Conservation (phyloP, 768 basidiomycete species). For the Epithele typhae region DNA sequence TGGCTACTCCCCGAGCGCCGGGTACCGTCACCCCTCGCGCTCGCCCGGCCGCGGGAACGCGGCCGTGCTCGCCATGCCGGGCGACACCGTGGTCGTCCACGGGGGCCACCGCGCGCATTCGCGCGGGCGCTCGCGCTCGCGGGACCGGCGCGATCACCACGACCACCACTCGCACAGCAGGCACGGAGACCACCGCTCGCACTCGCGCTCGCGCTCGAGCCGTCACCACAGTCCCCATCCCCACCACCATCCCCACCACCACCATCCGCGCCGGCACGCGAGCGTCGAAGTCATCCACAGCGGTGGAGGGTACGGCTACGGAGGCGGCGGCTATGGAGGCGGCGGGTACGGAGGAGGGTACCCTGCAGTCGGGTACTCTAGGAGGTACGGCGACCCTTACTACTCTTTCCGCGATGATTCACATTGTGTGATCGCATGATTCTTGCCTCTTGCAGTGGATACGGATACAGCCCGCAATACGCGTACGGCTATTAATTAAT, state of each 20-base stretch:
- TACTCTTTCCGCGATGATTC: too few relatives aligned
- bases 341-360: too few relatives aligned
- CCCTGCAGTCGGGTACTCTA: too few relatives aligned
- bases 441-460: too few relatives aligned
- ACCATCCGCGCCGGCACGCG: slow-evolving; percentile 1
- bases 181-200: neutral
- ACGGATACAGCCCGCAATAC: neutral
- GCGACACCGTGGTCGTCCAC: neutral
- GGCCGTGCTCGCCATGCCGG: neutral
- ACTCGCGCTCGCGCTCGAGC: neutral
- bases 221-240: neutral
- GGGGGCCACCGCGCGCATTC: neutral
- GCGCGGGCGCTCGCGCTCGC: neutral
- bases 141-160: slow-evolving; percentile 1
- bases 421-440: too few relatives aligned
- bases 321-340: slow-evolving; percentile 1
- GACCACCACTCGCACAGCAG: neutral
- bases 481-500: too few relatives aligned
- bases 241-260: slow-evolving; percentile 1
- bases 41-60: neutral
- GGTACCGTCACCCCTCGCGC: neutral
- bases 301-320: slow-evolving; percentile 1
- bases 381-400: too few relatives aligned
- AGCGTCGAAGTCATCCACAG: slow-evolving; percentile 1
- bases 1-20: neutral